Conservation (phyloP, 2,329 filamentous ascomycete species). For the Didymella lethalis region DNA sequence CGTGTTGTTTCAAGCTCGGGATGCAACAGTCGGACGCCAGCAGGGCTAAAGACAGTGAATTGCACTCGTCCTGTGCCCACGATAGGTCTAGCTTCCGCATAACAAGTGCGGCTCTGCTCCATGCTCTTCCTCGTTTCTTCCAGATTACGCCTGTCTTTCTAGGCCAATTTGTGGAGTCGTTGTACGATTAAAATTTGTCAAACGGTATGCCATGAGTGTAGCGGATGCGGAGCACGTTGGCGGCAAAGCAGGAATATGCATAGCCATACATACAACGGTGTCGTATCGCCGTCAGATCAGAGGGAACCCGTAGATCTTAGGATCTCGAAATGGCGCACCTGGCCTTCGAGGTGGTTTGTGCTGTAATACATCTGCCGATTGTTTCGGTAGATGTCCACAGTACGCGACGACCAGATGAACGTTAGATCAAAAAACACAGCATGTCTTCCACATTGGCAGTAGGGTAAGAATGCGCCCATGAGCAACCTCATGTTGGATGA, state of each 20-base stretch:
- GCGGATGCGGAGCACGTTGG: background rate
- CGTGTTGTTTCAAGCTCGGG: background rate
- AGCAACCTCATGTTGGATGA: background rate
- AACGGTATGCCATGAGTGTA: background rate
- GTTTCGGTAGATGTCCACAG: too few relatives aligned
- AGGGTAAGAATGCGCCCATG: background rate
- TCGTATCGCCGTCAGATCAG: background rate
- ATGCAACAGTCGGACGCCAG: background rate
- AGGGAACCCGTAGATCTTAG: too few relatives aligned
- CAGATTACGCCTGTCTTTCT: background rate
- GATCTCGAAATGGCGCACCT: too few relatives aligned
- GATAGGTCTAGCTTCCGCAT: background rate
- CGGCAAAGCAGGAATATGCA: background rate
- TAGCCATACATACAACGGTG: background rate
- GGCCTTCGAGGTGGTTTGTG: too few relatives aligned
- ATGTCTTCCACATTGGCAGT: background rate
- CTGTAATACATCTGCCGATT: too few relatives aligned
- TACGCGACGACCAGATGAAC: too few relatives aligned
- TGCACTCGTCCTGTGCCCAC: background rate
- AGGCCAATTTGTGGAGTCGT: background rate
- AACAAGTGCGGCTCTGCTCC: conserved; percentile 5
- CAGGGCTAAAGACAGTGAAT: background rate
- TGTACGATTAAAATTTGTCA: background rate
- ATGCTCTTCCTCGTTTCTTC: background rate
- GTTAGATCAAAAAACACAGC: background rate